A percentile compares a stretch with the other conserved stretches of the same genome.
phyloP scores from a whole-genome alignment of 257 asterid species.

The Ballota nigra region DNA sequence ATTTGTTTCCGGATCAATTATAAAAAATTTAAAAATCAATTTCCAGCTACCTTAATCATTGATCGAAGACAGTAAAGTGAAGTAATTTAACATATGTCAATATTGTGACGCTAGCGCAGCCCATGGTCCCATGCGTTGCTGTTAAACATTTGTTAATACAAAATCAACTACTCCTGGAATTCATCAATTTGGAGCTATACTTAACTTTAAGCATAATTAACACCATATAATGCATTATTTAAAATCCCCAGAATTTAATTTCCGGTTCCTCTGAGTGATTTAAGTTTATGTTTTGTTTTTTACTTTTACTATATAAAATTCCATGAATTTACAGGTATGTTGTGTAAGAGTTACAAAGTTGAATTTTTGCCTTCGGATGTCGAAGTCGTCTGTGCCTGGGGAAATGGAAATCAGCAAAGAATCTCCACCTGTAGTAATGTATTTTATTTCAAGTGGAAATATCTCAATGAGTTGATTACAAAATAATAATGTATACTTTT shows the following conservation, averaged over 20 bases:
- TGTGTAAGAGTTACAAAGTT: neutral
- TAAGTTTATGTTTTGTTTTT: neutral
- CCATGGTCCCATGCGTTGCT: slow-evolving; percentile 16
- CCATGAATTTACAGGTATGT: neutral
- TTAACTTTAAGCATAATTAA: slow-evolving; percentile 12
- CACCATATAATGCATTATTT: neutral
- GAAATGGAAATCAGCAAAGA: slow-evolving; percentile 6
- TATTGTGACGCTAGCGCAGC: slow-evolving; percentile 16
- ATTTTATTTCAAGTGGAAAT: too few species aligned
- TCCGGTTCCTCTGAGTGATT: neutral
- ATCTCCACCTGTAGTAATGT: too few species aligned
- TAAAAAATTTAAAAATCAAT: neutral
- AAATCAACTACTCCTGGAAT: slow-evolving; percentile 28
- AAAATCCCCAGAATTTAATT: neutral
- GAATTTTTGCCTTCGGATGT: neutral
- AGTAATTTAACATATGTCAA: neutral
- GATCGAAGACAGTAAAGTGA: neutral
- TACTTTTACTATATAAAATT: neutral
- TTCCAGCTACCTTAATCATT: neutral
- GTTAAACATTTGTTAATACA: neutral
- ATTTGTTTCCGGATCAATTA: neutral
- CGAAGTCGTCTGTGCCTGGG: neutral
- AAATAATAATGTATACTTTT: too few species aligned
- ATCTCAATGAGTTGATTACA: too few species aligned
- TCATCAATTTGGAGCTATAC: slow-evolving; percentile 8